Evolutionary conservation across 257 asterid species (phyloP).

Genomic region (Plantago ovata): DNA sequence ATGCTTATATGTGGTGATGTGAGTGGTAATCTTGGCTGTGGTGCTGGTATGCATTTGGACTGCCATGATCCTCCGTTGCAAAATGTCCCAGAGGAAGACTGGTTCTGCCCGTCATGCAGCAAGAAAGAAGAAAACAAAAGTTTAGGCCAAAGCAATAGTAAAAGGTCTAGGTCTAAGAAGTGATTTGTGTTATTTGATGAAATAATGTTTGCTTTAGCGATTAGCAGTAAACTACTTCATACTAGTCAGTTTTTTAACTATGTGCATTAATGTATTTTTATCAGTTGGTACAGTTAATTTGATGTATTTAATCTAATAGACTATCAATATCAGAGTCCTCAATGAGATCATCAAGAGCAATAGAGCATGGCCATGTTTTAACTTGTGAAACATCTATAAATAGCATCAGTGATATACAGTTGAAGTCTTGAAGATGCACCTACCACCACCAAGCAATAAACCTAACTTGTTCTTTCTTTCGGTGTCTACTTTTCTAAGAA

Average conservation of each 20-base stretch:
- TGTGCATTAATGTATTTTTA: not conserved
- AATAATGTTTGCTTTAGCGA: not conserved
- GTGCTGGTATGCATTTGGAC: conserved; percentile 55
- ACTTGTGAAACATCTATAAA: too few relatives aligned
- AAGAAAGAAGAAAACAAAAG: conserved; percentile 13
- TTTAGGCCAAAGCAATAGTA: conserved; percentile 21
- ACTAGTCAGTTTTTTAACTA: not conserved
- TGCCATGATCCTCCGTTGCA: conserved; percentile 77
- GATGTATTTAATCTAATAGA: too few relatives aligned
- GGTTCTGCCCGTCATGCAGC: conserved; percentile 54
- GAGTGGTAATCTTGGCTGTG: conserved; percentile 56
- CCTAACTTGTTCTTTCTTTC: too few relatives aligned
- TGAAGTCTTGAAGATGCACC: too few relatives aligned
- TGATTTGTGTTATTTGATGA: conserved; percentile 5
- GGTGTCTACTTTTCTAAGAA: too few relatives aligned
- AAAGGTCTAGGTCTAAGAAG: conserved; percentile 30
- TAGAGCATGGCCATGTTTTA: too few relatives aligned
- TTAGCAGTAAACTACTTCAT: not conserved
- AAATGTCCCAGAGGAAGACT: conserved; percentile 57
- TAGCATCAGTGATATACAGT: too few relatives aligned
- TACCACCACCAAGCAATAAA: too few relatives aligned
- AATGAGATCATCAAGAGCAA: too few relatives aligned
- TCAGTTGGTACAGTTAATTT: too few relatives aligned
- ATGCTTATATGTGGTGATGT: conserved; percentile 81
- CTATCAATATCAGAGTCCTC: too few relatives aligned